Evolutionary conservation across 495 filamentous ascomycete genomes (phyloP).

Genomic region (Letharia columbiana): DNA sequence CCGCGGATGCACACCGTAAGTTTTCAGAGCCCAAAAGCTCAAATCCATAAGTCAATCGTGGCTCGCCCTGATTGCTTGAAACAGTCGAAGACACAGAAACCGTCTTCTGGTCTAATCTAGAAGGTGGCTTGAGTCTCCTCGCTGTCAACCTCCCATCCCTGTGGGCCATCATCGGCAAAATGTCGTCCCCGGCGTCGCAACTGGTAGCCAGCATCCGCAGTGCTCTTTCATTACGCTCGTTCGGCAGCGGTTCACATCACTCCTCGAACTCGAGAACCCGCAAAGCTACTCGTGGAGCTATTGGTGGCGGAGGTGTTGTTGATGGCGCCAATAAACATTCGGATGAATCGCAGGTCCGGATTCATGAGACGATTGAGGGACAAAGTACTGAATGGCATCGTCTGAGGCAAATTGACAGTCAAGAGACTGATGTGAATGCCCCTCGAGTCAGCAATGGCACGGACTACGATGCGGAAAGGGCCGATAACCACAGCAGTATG

Average conservation of each 20-base stretch:
- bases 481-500: background rate
- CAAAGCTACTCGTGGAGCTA: no score
- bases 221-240: background rate
- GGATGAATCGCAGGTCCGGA: background rate
- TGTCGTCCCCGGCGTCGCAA: background rate
- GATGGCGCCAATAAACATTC: background rate
- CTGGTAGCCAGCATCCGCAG: background rate
- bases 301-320: background rate
- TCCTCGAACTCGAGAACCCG: background rate
- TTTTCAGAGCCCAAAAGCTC: background rate
- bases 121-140: constrained; percentile 1
- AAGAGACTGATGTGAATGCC: background rate
- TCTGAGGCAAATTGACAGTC: background rate
- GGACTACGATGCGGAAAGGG: background rate
- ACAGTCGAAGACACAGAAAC: background rate
- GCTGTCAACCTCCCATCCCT: constrained; percentile 8
- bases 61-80: background rate
- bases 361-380: background rate
- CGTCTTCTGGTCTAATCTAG: constrained; percentile 6
- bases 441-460: background rate
- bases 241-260: background rate
- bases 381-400: background rate
- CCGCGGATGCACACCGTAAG: background rate
- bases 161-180: constrained; percentile 1
- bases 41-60: no score